These are phyloP conservation scores for Lentithecium fluviatile DNA, from an alignment of 495 filamentous ascomycete genomes.

Conservation along the genomic window DNA sequence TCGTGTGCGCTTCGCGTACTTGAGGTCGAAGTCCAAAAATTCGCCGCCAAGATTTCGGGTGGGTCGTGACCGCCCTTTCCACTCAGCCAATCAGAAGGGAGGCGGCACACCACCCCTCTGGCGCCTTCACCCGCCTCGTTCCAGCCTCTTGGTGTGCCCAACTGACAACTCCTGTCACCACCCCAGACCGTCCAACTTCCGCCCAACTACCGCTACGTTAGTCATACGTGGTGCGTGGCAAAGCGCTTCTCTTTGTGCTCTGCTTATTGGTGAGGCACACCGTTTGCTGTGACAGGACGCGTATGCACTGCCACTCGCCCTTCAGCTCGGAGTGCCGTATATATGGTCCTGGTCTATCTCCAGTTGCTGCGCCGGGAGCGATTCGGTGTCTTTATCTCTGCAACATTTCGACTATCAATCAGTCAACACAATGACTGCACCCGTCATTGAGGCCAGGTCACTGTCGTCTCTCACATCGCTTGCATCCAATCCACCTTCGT, in stretches of 20 bases:
- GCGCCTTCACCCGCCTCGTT: background rate
- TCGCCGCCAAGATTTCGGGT: conserved; percentile 1
- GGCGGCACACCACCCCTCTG: background rate
- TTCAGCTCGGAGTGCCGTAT: background rate
- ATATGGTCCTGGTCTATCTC: conserved; percentile 35
- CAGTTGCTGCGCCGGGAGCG: conserved; percentile 34
- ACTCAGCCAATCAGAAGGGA: background rate
- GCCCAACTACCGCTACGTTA: background rate
- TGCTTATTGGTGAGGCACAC: background rate
- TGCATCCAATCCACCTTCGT: conserved; percentile 81
- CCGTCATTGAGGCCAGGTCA: conserved; percentile 72
- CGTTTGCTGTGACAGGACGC: background rate
- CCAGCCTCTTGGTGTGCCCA: background rate
- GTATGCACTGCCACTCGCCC: background rate
- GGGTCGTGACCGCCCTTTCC: conserved; percentile 7
- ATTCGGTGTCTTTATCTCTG: conserved; percentile 2
- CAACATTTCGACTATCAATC: background rate
- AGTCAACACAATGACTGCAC: conserved; percentile 18
- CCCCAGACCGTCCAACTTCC: too few species aligned
- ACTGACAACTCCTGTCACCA: background rate
- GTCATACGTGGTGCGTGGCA: background rate
- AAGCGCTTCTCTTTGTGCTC: background rate
- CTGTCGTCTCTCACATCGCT: conserved; percentile 74
- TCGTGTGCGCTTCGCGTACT: conserved; percentile 5
- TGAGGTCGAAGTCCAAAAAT: background rate